phyloP scores from a whole-genome alignment of 2,329 filamentous ascomycete species.

The Colletotrichum sp. region DNA sequence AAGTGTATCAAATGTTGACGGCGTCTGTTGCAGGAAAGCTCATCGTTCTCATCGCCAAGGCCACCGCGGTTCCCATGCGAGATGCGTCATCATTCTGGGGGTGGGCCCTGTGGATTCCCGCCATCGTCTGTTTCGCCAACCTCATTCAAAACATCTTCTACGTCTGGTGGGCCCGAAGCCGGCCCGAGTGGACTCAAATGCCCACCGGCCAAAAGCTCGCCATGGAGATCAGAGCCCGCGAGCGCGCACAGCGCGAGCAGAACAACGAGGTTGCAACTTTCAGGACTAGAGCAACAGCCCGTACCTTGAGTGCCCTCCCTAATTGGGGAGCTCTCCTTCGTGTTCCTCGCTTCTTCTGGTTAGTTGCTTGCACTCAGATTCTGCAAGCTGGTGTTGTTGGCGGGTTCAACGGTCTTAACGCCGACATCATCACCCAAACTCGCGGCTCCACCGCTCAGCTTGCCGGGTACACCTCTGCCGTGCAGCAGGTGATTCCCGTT shows the following conservation, averaged over 20 bases:
- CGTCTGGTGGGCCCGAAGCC: constrained; percentile 26
- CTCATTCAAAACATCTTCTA: constrained; percentile 26
- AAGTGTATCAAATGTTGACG: neutral
- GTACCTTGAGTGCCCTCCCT: neutral
- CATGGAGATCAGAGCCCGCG: neutral
- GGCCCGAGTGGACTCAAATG: constrained; percentile 28
- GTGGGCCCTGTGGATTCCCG: constrained; percentile 31
- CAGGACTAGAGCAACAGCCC: neutral
- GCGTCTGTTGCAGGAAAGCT: constrained; percentile 19
- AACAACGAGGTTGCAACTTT: neutral
- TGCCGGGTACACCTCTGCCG: constrained; percentile 29
- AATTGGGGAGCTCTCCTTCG: constrained; percentile 10
- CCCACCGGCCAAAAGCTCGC: constrained; percentile 22
- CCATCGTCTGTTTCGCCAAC: constrained; percentile 25
- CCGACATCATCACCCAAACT: constrained; percentile 26
- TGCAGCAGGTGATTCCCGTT: constrained; percentile 31
- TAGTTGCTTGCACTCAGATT: constrained; percentile 25
- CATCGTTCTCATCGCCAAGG: constrained; percentile 27
- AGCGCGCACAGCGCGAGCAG: neutral
- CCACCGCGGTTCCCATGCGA: constrained; percentile 29
- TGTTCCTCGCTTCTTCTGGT: constrained; percentile 29
- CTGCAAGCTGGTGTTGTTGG: constrained; percentile 27
- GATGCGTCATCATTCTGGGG: constrained; percentile 30
- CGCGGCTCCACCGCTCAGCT: constrained; percentile 29
- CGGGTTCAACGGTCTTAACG: constrained; percentile 25